Conservation (phyloP, 495 filamentous ascomycete genomes). For the Podospora australis region DNA sequence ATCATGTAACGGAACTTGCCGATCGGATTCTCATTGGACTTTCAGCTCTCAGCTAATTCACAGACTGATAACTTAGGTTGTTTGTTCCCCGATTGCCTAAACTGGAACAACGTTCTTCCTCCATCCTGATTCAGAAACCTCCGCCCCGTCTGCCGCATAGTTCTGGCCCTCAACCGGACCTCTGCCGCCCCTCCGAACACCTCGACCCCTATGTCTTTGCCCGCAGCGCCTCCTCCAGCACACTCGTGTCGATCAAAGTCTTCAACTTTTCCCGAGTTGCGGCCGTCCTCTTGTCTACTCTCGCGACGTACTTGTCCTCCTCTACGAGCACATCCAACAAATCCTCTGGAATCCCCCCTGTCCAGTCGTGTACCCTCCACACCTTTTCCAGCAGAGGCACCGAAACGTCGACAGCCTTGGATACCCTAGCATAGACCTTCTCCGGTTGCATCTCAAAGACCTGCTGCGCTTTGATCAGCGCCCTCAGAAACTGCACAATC, state of each 20-base stretch:
- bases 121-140: too few species aligned
- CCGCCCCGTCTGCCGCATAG: too few species aligned
- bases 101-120: too few species aligned
- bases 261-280: conserved; percentile 26
- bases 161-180: too few species aligned
- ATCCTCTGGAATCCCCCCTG: conserved; percentile 24
- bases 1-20: too few species aligned
- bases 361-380: conserved; percentile 38
- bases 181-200: neutral
- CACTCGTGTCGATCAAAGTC: conserved; percentile 28
- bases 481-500: conserved; percentile 35
- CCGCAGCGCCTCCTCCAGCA: conserved; percentile 15
- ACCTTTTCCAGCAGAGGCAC: conserved; percentile 28
- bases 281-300: conserved; percentile 19
- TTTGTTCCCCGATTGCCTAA: too few species aligned
- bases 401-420: conserved; percentile 26
- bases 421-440: conserved; percentile 26
- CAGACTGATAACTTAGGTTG: too few species aligned
- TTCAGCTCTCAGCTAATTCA: too few species aligned
- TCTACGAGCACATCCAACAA: conserved; percentile 31
- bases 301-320: conserved; percentile 36
- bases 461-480: conserved; percentile 29
- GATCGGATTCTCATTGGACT: too few species aligned
- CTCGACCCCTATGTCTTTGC: neutral
- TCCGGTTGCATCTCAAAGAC: conserved; percentile 30